These are phyloP conservation scores for Francoa sonchifolia DNA, from an alignment of 441 rosid genomes.

Conservation along the genomic window DNA sequence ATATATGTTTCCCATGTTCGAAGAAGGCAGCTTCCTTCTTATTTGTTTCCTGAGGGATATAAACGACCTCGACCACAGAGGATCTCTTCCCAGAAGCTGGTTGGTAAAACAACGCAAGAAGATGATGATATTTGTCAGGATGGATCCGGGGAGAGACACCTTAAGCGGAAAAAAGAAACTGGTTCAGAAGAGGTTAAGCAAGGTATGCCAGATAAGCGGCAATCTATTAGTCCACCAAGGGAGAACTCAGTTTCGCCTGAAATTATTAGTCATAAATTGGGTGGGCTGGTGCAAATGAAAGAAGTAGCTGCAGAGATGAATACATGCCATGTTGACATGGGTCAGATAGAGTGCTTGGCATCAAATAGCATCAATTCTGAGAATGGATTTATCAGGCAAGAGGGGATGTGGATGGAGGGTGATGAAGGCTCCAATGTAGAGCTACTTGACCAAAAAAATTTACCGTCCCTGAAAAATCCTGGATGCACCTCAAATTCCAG, in stretches of 20 bases:
- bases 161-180: constrained; percentile 44
- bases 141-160: constrained; percentile 38
- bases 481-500: constrained; percentile 23
- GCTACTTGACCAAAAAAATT: constrained; percentile 1
- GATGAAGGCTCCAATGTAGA: constrained; percentile 4
- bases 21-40: constrained; percentile 45
- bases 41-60: constrained; percentile 58
- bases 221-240: constrained; percentile 40
- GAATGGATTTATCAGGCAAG: neutral
- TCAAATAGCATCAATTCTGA: constrained; percentile 6
- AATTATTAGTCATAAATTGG: constrained; percentile 22
- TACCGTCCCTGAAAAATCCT: constrained; percentile 2
- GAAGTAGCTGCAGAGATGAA: too few species aligned
- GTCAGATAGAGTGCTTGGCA: neutral
- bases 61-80: constrained; percentile 46
- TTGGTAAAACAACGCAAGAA: constrained; percentile 30
- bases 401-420: constrained; percentile 2
- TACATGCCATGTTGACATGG: neutral
- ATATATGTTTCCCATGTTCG: constrained; percentile 52
- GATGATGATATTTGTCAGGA: constrained; percentile 23
- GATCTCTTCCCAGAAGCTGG: constrained; percentile 30
- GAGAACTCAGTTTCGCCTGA: constrained; percentile 40
- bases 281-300: constrained; percentile 12
- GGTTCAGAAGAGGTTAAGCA: constrained; percentile 30
- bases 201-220: constrained; percentile 41